Evolutionary conservation across 2,329 filamentous ascomycete species (phyloP).

Genomic region (Xylariaceae sp.): DNA sequence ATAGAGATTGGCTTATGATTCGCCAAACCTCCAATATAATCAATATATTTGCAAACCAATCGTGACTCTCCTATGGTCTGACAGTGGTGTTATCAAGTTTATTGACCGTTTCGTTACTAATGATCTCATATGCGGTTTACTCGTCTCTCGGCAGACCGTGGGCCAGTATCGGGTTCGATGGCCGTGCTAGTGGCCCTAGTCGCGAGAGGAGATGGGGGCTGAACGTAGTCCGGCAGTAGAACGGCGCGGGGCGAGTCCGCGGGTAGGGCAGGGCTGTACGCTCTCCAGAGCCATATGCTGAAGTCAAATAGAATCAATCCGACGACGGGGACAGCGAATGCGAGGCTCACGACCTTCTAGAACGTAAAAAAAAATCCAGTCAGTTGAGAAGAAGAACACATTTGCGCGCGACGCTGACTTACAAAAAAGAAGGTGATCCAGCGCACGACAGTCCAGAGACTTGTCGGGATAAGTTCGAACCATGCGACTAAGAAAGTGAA

Average conservation of each 20-base stretch:
- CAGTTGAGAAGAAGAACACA: slow-evolving; percentile 10
- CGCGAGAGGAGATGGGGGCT: slow-evolving; percentile 8
- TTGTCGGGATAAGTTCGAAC: slow-evolving; percentile 23
- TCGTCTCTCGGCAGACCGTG: slow-evolving; percentile 18
- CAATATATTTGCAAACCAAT: slow-evolving; percentile 3
- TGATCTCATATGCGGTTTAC: slow-evolving; percentile 15
- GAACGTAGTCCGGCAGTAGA: slow-evolving; percentile 19
- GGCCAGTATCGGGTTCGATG: slow-evolving; percentile 7
- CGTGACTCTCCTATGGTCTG: slow-evolving; percentile 3
- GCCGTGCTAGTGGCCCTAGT: slow-evolving; percentile 14
- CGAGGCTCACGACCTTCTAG: slow-evolving; percentile 36
- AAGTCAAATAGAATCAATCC: slow-evolving; percentile 48
- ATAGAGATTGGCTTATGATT: slow-evolving; percentile 29
- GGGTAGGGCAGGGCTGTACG: slow-evolving; percentile 27
- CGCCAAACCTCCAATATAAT: slow-evolving; percentile 11
- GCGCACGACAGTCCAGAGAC: slow-evolving; percentile 27
- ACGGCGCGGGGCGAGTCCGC: slow-evolving; percentile 21
- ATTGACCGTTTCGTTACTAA: slow-evolving; percentile 10
- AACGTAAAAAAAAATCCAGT: neutral
- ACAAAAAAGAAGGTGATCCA: slow-evolving; percentile 34
- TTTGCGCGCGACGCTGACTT: slow-evolving; percentile 12
- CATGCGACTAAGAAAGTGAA: slow-evolving; percentile 17
- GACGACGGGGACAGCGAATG: slow-evolving; percentile 43
- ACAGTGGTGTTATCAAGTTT: slow-evolving; percentile 8
- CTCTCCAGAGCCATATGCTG: slow-evolving; percentile 49